These are phyloP conservation scores for Aphanomyces astaci DNA, from an alignment of 352 stramenopile species.

Conservation along the genomic window DNA sequence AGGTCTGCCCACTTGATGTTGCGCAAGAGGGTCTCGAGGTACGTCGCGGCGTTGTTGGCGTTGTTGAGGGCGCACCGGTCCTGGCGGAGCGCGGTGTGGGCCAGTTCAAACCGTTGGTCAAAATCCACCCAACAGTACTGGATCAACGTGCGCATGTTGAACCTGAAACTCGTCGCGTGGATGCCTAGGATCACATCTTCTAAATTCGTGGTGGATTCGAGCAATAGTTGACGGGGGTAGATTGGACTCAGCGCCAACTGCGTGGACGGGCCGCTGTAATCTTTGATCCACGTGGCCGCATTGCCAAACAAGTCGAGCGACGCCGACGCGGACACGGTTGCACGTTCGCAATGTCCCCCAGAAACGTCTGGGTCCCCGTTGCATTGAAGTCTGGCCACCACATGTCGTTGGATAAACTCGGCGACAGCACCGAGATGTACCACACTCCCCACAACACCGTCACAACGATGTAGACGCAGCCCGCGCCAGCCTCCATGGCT, in stretches of 20 bases:
- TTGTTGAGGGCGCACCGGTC: not conserved
- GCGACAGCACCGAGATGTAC: not conserved
- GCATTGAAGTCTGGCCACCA: not conserved
- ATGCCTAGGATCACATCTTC: not conserved
- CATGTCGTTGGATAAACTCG: not conserved
- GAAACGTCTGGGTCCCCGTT: not conserved
- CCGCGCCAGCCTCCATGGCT: not conserved
- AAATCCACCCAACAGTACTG: constrained; percentile 16
- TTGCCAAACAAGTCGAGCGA: not conserved
- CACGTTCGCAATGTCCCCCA: not conserved
- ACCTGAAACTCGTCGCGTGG: not conserved
- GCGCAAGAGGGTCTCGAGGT: not conserved
- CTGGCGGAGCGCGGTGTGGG: not conserved
- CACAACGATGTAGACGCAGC: not conserved
- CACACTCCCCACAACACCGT: not conserved
- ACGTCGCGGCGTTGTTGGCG: not conserved
- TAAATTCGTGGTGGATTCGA: not conserved
- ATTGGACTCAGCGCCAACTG: not conserved
- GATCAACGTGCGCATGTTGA: constrained; percentile 11
- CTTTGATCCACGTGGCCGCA: not conserved
- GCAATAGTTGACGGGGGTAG: not conserved
- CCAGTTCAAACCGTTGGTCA: not conserved
- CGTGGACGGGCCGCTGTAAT: not conserved
- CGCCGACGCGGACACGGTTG: not conserved
- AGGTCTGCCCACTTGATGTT: not conserved